A percentile compares a stretch with the other conserved stretches of the same genome.
Conservation (phyloP, 2,329 filamentous ascomycete genomes). For the Hypomyces rosellus region DNA sequence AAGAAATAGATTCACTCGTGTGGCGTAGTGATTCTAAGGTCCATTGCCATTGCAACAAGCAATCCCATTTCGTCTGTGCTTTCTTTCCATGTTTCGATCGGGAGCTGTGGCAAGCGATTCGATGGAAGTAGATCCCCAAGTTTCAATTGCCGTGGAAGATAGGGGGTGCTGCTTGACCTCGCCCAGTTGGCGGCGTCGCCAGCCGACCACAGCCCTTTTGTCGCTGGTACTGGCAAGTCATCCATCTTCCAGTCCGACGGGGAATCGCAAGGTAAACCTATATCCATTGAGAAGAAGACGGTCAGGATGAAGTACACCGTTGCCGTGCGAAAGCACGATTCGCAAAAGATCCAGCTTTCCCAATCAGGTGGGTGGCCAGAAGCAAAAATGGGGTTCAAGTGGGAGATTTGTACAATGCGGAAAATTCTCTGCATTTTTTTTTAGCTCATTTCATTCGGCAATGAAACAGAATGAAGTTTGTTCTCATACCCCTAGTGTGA, state of each 20-base stretch:
- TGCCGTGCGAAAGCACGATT: constrained; percentile 4
- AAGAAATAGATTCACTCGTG: too few relatives aligned
- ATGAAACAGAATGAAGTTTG: too few relatives aligned
- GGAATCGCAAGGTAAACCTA: constrained; percentile 1
- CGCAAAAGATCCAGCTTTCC: constrained; percentile 2
- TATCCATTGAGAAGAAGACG: constrained; percentile 1
- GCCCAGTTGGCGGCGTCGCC: neutral
- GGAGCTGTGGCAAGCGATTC: neutral
- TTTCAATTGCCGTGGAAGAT: too few relatives aligned
- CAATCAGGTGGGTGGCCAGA: neutral
- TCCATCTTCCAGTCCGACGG: constrained; percentile 2
- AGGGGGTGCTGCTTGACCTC: neutral
- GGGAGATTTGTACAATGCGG: too few relatives aligned
- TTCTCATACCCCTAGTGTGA: constrained; percentile 3
- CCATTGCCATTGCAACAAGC: constrained; percentile 7
- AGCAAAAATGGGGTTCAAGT: too few relatives aligned
- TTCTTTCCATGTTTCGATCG: constrained; percentile 1
- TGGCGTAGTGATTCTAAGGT: neutral
- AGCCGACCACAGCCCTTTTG: constrained; percentile 3
- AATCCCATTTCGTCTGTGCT: constrained; percentile 6
- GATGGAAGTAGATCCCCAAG: neutral
- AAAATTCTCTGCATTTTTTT: too few relatives aligned
- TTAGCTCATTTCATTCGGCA: too few relatives aligned
- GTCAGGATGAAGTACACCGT: constrained; percentile 1
- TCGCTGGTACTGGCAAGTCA: constrained; percentile 1